phyloP scores from a whole-genome alignment of 2,329 filamentous ascomycete species.

The Apiospora rasikravindrae region DNA sequence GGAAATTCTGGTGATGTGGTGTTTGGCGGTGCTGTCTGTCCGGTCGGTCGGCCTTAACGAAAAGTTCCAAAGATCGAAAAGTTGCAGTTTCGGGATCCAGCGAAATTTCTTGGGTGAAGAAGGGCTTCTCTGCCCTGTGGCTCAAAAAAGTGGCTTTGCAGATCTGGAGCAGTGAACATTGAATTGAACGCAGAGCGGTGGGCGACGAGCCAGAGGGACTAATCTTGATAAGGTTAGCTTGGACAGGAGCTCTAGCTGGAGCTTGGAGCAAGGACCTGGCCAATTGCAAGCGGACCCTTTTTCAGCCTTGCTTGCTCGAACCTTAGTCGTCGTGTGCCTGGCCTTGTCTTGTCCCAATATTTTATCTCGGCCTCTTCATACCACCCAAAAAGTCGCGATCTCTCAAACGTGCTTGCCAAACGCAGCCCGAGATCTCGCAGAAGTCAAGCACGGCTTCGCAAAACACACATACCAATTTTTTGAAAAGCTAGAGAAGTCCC shows the following conservation, averaged over 20 bases:
- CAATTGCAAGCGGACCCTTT: slow-evolving; percentile 1
- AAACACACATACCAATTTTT: slow-evolving; percentile 50
- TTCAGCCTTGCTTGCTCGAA: slow-evolving; percentile 18
- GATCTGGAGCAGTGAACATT: not conserved
- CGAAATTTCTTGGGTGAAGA: slow-evolving; percentile 29
- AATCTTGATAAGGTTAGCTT: not conserved
- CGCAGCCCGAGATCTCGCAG: slow-evolving; percentile 42
- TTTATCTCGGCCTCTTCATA: slow-evolving; percentile 30
- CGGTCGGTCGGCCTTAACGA: slow-evolving; percentile 4
- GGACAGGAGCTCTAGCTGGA: slow-evolving; percentile 29
- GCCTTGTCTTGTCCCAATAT: slow-evolving; percentile 19
- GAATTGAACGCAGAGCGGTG: not conserved
- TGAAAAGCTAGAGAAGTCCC: slow-evolving; percentile 45
- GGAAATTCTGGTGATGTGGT: slow-evolving; percentile 32
- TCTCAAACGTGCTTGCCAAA: slow-evolving; percentile 40
- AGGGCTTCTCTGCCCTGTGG: slow-evolving; percentile 17
- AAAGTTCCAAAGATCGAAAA: slow-evolving; percentile 11
- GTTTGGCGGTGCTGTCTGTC: slow-evolving; percentile 16
- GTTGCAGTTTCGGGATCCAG: slow-evolving; percentile 7
- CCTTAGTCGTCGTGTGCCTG: slow-evolving; percentile 10
- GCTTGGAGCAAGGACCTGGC: slow-evolving; percentile 30
- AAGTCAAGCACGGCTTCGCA: slow-evolving; percentile 43
- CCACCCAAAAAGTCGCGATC: slow-evolving; percentile 46
- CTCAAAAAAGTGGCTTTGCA: slow-evolving; percentile 16
- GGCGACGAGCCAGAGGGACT: not conserved